Evolutionary conservation across 169 alveolate genomes (phyloP), one percentile per base, ranked within the genome.

Genomic region (Cryptosporidium canis): DNA sequence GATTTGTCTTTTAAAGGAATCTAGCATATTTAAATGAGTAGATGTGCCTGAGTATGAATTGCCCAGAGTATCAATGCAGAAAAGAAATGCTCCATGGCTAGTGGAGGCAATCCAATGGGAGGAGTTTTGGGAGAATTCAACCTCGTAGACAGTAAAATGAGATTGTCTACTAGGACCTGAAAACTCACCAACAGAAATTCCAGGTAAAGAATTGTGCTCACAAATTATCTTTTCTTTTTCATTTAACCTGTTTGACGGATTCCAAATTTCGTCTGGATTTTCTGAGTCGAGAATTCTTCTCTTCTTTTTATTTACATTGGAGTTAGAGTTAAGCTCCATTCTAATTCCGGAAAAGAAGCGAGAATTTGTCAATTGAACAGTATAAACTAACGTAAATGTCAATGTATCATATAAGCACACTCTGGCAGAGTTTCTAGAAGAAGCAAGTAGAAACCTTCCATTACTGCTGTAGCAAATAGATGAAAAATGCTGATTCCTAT

Each of bases 1-100:
- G 55, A 91, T 90, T 48, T 93, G 95, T 21, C 93, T 94, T 77
- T 92, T 92, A 90, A 93, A 94, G 8, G 82, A 77, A 48, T 91
- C 93, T 21, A 85, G 27, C 37, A 18, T 68, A 44, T 85, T 44
- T 41, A 83, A 21, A 51, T 63, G 90, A n/a, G 66, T n/a, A 58
- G 91, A 45, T 48, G 85, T 67, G 24, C 91, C 65, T 77, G 87
- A 77, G 68, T 85, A 66, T 65, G 92, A 82, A 61, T 56, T 77
- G 16, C 87, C 87, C 29, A 77, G 43, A 41, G 51, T 56, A 66
- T 91, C 90, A 12, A 91, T 63, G 44, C 67, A 14, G 64, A 48
- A 92, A 35, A 91, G 48, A 56, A 53, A 91, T 37, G 90, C 90
- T 24, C 94, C 94, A 47, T 84, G 92, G 24, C 92, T 90, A 24